Base-by-base conservation (phyloP, 75 land plant species). In the Larix kaempferi region DNA sequence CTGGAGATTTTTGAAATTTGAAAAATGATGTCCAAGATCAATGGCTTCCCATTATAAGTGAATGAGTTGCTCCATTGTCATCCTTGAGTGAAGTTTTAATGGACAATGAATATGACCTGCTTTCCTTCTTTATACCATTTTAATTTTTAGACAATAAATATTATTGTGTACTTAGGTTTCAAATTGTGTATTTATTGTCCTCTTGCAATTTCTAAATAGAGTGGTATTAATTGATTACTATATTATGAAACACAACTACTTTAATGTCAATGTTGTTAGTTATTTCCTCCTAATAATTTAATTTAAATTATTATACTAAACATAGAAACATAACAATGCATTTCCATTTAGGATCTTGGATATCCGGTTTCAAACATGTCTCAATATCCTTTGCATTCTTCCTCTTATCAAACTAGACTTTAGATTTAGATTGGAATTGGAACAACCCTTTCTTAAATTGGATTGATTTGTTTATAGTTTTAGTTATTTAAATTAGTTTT, bases 31-130 rank as follows among this genome's bases (percentile, higher is more conserved):
- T 44, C 39, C 85, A 15, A 82, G 85, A 41, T 82, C 88, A 52
- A 56, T 86, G 63, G 88, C 88, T 26, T 85, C 83, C 49, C 88
- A 86, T 58, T 86, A 85, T 61, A 86, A 86, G 81, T n/a, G n/a
- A n/a, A n/a, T n/a, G n/a, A n/a, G n/a, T 44, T 44, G 6, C 49
- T 44, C 44, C 7, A 6, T 44, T 44, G 7, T 44, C 49, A 44
- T 44, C 49, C 49, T 44, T 44, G 10, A 44, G 7, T 44, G 49
- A 44, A 44, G 8, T 44, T 44, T 44, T 44, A 44, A 1, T 44
- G 49, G 49, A 44, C 10, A 67, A 2, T 66, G 14, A 15, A 66
- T 26, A 21, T 27, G 37, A 6, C 71, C 25, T 26, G 12, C 25
- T 66, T 13, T 66, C 14, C 25, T 5, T 66, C 6, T 66, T 6